Percentiles rank a stretch among this genome's conserved stretches.
phyloP scores from a whole-genome alignment of 192 early-diverging fungal species.

The Backusella psychrophila region DNA sequence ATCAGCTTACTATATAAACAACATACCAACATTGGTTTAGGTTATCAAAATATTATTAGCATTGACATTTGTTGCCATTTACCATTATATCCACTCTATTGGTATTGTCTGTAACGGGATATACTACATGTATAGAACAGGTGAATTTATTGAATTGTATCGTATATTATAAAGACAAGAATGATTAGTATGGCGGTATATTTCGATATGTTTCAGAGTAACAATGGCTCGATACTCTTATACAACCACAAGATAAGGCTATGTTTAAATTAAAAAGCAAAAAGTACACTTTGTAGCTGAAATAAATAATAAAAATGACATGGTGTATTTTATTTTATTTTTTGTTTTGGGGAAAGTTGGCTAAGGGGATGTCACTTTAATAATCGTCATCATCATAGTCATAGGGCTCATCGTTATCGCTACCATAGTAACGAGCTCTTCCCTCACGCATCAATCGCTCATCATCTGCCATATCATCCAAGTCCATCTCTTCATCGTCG shows the following conservation, averaged over 20 bases:
- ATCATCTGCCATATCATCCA: constrained; percentile 47
- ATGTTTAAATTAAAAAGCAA: too few species aligned
- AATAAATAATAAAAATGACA: too few species aligned
- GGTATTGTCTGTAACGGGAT: neutral
- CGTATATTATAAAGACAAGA: neutral
- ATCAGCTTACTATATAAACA: neutral
- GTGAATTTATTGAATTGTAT: neutral
- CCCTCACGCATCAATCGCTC: constrained; percentile 18
- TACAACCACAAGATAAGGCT: too few species aligned
- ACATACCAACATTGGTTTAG: neutral
- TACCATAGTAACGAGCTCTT: neutral
- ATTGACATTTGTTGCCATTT: neutral
- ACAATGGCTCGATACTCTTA: too few species aligned
- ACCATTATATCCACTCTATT: neutral
- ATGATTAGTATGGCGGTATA: neutral
- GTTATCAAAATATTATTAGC: neutral
- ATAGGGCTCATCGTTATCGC: neutral
- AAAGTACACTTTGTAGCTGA: too few species aligned
- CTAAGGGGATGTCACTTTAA: too few species aligned
- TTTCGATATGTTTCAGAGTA: neutral
- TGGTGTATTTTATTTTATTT: too few species aligned
- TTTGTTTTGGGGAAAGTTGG: too few species aligned
- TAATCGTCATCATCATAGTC: neutral
- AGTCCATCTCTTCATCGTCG: constrained; percentile 48
- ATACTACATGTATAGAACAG: neutral